Evolutionary conservation across 2,329 filamentous ascomycete species (phyloP), one percentile per base, ranked within the genome.

Genomic region (Metarhizium album): DNA sequence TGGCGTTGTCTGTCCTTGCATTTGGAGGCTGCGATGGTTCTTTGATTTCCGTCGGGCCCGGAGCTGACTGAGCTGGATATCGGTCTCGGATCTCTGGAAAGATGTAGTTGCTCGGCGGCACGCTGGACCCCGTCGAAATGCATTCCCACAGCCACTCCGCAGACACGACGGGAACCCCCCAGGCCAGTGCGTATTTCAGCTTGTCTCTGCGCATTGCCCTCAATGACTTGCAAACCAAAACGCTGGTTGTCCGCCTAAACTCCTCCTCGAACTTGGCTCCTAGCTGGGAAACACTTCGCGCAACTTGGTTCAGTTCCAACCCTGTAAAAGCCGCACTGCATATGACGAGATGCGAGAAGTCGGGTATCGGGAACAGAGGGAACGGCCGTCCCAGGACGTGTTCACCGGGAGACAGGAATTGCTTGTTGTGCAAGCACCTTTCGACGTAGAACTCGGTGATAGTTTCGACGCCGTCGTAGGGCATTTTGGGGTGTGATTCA

Each of bases 361-460:
- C 86, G 62, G 70, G 59, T 31, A 94, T 80, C 37, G 82, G 85
- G 57, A 88, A 86, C 29, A 71, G 69, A 5, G 81, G 75, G 54
- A 96, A 87, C 2, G 93, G 90, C 6, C 80, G 81, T 52, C 88
- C 90, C 23, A 94, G 76, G 40, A 87, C 75, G 23, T 93, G 82
- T 4, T 79, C 73, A 48, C 74, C 70, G 4, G 90, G 88, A 29
- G 85, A 73, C 45, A 88, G 74, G 58, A 91, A 79, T 24, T 70
- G 71, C 65, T 87, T 93, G 55, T 80, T 80, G 63, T 90, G 83
- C 38, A 98, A 72, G 64, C 91, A 97, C 46, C 82, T 81, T 68
- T 98, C 93, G 48, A 98, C 76, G 78, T 91, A 98, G 75, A 93
- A 94, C 62, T 95, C 90, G 11, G 90, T 97, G 31, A 95, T 82